Base-by-base conservation (phyloP, 768 basidiomycete genomes). In the Lentinus tigrinus region DNA sequence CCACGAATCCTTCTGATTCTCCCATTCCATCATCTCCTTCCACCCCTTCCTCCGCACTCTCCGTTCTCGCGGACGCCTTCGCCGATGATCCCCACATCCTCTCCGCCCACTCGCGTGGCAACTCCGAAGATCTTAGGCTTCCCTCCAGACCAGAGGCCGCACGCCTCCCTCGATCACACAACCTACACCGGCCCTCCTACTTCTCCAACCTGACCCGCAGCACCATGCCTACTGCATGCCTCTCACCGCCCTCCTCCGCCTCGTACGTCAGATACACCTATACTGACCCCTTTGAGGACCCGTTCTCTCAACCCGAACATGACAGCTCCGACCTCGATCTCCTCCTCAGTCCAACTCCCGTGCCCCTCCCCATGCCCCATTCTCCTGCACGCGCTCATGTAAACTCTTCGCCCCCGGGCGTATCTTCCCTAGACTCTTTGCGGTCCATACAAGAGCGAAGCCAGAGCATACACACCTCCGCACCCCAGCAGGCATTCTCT, bases 201-300 rank as follows among this genome's bases (percentile, higher is more conserved):
- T 66, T 28, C 81, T 83, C 1, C 78, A 80, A 48, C 70, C 70
- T 26, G 80, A 79, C 84, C 3, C 81, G 85, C 46, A 77, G 81
- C 1, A 83, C 88, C 0, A 77, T 88, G 24, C 87, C 89, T 24
- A 86, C 82, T 7, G 75, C 85, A 6, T 82, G 85, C 1, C 71
- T 88, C 14, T 82, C 85, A 0, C 78, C 77, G 13, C 46, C 63
- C 44, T 77, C 77, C 17, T 39, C 63, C 47, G 39, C 50, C 0
- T 53, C 61, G 23, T 61, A 53, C 42, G 57, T 57, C 40, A 26
- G 50, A 27, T 52, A 57, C 13, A 26, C 47, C 10, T 66, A 64
- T 56, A 60, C 63, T 6, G 66, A 70, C 52, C 61, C 64, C 23
- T 68, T 67, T 47, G 62, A 60, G 14, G 59, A 66, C 44, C 65